Percentiles rank a stretch among this genome's conserved stretches.
Evolutionary conservation across 768 basidiomycete genomes (phyloP).

Genomic region (Suillus fuscotomentosus): DNA sequence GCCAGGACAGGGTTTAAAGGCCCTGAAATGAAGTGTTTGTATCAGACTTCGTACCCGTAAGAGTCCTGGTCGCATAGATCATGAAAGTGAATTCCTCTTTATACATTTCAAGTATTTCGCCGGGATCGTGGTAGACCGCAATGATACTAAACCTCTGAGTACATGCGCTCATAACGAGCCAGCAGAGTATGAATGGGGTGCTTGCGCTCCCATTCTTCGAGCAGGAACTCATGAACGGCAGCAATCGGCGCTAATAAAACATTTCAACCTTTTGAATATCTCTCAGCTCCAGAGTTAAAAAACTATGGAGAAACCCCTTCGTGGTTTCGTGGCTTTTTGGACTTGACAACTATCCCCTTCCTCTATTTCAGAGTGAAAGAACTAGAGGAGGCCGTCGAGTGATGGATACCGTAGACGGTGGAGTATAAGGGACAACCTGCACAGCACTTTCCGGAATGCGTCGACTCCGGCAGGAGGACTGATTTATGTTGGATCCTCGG

Average conservation of each 20-base stretch:
- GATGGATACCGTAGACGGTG: slow-evolving; percentile 10
- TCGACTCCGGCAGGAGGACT: slow-evolving; percentile 32
- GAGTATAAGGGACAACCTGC: slow-evolving; percentile 26
- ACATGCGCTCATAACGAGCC: not conserved
- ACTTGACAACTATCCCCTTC: not conserved
- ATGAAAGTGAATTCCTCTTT: not conserved
- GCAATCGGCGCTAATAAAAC: slow-evolving; percentile 14
- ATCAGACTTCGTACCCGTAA: not conserved
- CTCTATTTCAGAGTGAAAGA: not conserved
- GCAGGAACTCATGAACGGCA: not conserved
- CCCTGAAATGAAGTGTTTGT: not conserved
- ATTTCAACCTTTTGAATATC: slow-evolving; percentile 14
- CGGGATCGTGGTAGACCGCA: not conserved
- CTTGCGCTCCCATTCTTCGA: not conserved
- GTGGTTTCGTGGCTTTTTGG: slow-evolving; percentile 10
- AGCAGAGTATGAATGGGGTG: not conserved
- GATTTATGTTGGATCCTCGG: slow-evolving; percentile 28
- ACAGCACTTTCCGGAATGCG: slow-evolving; percentile 28
- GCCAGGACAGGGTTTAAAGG: not conserved
- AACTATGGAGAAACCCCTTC: slow-evolving; percentile 12
- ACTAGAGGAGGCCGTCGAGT: no score
- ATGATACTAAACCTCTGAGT: not conserved
- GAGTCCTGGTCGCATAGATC: not conserved
- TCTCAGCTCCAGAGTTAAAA: slow-evolving; percentile 16
- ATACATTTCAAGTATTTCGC: not conserved